Evolutionary conservation across 2,329 filamentous ascomycete species (phyloP), one percentile per base, ranked within the genome.

Genomic region (Cladobotryum mycophilum): DNA sequence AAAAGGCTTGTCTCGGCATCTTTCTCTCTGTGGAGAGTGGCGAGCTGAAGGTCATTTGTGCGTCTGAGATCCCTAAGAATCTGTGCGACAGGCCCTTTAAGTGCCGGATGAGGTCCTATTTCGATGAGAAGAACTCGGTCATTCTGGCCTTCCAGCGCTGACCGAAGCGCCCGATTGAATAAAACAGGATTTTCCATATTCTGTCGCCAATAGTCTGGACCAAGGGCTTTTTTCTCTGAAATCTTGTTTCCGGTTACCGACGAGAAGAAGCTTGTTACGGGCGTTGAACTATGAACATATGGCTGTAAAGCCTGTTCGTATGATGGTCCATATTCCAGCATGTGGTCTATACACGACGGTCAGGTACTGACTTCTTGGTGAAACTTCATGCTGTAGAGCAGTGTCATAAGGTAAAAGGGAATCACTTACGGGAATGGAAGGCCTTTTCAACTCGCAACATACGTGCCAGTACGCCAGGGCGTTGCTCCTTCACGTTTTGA

Each of bases 401-500:
- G 25, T 8, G 4, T 8, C 6, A 30, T 8, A 11, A 30, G 9
- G 6, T 8, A 11, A 30, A 30, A 8, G 25, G 6, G 25, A 20
- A 20, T 20, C 9, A 30, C 25, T 30, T 11, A 30, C 25, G 58
- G 0, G 72, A 74, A 58, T 74, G 72, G 48, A 73, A 75, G 0
- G 71, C 71, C 48, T 63, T 68, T n/a, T 70, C 64, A 1, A 71
- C 66, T 13, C 67, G 66, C 2, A 74, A 55, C 7, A 60, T 42
- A 2, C 66, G 60, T 2, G 64, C 60, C 15, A 68, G 60, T 0
- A 62, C 61, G 14, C 63, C 64, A 0, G 67, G 64, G 5, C 58
- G 50, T 1, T 51, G 56, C 8, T 57, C 22, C 45, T 67, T 61
- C 38, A 72, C 60, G 1, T 52, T 53, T 1, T 56, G 56, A 6